Base-by-base conservation (phyloP, 306 rosid genomes). In the Cucumis melo region DNA sequence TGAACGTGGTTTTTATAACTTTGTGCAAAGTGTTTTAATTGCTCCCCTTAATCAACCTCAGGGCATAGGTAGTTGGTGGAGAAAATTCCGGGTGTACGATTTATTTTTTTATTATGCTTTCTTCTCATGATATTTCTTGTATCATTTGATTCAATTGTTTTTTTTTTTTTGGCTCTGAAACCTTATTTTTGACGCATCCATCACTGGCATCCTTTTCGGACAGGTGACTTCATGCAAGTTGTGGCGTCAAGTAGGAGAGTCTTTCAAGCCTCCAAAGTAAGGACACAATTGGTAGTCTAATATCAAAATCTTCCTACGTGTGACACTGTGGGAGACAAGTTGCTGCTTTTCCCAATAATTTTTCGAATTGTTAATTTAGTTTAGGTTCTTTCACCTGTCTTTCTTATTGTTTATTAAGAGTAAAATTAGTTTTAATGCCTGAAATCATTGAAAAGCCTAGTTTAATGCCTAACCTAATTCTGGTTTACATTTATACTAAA, bases 231-330 rank as follows among this genome's bases (percentile, higher is more conserved):
- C 97, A 48, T 90, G 93, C 83, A 95, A 95, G 88, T 81, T 92
- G 86, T 95, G 99, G 98, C 88, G 93, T 82, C 96, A 92, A 90
- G 99, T 95, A 86, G 99, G 99, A 81, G 99, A 89, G 81, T 89
- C 98, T 78, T 95, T 95, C 87, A 95, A 85, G 83, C 99, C 99
- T 79, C 99, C 99, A 44, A 95, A 92, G 99, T 95, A 90, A 83
- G 98, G 77, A 78, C 78, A 78, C 61, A 61, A 48, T 77, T 42
- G 29, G n/a, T 71, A 23, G 76, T 9, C 72, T 70, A 20, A 27
- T 51, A 10, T 23, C 42, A 51, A 27, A 48, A 50, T 42, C 3
- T 27, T 51, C 16, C 42, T 16, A 8, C 14, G 6, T 44, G 38
- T 44, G 56, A 72, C 60, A 23, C 10, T 29, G 29, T 27, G 27